Base-by-base conservation (phyloP, 2,329 filamentous ascomycete species). In the Colletotrichum sp. region DNA sequence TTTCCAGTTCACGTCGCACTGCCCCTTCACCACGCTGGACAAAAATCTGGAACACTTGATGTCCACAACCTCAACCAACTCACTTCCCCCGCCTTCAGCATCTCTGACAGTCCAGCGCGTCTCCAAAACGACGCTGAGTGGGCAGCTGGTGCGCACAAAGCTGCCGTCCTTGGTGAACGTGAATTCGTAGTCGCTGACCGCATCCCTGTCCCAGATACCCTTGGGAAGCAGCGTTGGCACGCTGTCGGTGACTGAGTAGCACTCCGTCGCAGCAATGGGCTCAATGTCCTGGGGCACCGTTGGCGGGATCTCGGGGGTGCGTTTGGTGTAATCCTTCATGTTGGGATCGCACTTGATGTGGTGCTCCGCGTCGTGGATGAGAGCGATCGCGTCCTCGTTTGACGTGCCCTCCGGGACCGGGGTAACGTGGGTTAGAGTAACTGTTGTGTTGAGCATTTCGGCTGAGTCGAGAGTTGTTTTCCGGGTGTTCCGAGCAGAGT, bases 181-280 rank as follows among this genome's bases (percentile, higher is more conserved):
- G 75, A 91, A 88, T 81, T 91, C 89, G 79, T 90, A 89, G 7
- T 81, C 86, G 82, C 89, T 90, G 68, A 88, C 85, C 8, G 91
- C 87, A 63, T 88, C 87, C 67, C 85, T 87, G 79, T 89, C 89
- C 89, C 89, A 91, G 32, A 91, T 83, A 4, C 89, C 89, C 16
- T 88, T 88, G 5, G 89, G 89, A 28, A 91, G 83, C 43, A 91
- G 82, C 48, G 88, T 84, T 78, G 90, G 88, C 9, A 90, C 84
- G 48, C 85, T 82, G 76, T 89, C 88, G 8, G 85, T 88, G 28
- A 91, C 88, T 36, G 84, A 83, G 82, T 88, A 91, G 76, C 84
- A 83, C 63, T 81, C 80, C n/a, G 83, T 82, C 52, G 81, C 77
- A 21, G 78, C 79, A 32, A 81, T 73, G 28, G 81, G 78, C 21